Base-by-base conservation (phyloP, 805 yeast species). In the Blastobotrys robertii region DNA sequence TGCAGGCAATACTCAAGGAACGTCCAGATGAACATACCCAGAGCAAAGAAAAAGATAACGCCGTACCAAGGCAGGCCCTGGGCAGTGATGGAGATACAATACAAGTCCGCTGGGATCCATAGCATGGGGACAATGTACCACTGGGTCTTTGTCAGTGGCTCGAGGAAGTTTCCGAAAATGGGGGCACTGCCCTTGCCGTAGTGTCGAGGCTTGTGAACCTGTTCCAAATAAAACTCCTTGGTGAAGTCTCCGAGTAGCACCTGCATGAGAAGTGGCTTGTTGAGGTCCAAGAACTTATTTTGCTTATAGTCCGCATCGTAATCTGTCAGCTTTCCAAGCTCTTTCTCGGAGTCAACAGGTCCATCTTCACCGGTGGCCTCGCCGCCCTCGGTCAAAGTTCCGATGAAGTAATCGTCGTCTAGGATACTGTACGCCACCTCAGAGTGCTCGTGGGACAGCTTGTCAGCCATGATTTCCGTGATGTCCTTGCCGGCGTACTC, bases 181-280 rank as follows among this genome's bases (percentile, higher is more conserved):
- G 88, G 96, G 9, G 98, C 98, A 2, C 96, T 85, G 8, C 96
- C 97, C 60, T 87, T 80, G 51, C 97, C 97, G 60, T 88, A 92
- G 64, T 92, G 98, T 60, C 98, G 80, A 42, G 98, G 98, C 65
- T 97, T 79, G 64, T 92, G 98, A 35, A 92, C 92, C 65, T 92
- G 97, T 60, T 87, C 95, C 58, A 92, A 70, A 63, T 92, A 92
- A 57, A 92, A 90, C 35, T 85, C 94, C 60, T 84, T 90, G 34
- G 83, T 59, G 70, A 87, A 92, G 30, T 74, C 72, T 34, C 87
- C 78, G 47, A 74, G 70, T 44, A 86, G 65, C 37, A 92, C 84
- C 68, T 92, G 98, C 63, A 76, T 57, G 35, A 92, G 66, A 53
- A 92, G 69, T 1, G 98, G 94, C 60, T 76, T 78, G 53, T 73